phyloP scores from a whole-genome alignment of 2,329 filamentous ascomycete species.

The Talaromyces pinophilus region DNA sequence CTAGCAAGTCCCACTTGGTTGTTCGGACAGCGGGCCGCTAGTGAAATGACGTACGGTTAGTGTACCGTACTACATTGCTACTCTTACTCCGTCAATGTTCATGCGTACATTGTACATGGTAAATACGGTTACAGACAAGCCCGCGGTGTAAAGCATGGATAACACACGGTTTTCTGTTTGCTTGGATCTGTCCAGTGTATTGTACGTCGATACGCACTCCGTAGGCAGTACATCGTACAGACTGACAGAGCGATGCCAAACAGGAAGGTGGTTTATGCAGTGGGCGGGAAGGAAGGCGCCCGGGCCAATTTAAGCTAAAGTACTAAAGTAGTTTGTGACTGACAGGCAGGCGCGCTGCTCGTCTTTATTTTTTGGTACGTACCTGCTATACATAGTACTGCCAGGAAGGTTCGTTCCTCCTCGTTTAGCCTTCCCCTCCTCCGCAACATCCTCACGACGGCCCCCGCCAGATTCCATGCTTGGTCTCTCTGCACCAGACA shows the following conservation, averaged over 20 bases:
- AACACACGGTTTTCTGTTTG: background rate
- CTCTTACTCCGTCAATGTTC: background rate
- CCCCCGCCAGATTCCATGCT: too few relatives aligned
- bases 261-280: slow-evolving; percentile 1
- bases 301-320: background rate
- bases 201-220: background rate
- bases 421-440: too few relatives aligned
- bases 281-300: background rate
- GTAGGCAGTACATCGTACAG: background rate
- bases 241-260: background rate
- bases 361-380: background rate
- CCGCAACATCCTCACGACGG: too few relatives aligned
- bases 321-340: background rate
- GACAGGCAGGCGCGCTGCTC: background rate
- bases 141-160: background rate
- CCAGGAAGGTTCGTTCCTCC: background rate
- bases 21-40: slow-evolving; percentile 16
- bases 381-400: background rate
- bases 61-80: background rate
- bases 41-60: slow-evolving; percentile 18
- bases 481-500: too few relatives aligned
- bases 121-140: background rate
- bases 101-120: background rate
- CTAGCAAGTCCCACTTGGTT: background rate
- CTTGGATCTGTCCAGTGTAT: background rate